phyloP scores from a whole-genome alignment of 805 yeast genomes.

The Wickerhamiella azyma region DNA sequence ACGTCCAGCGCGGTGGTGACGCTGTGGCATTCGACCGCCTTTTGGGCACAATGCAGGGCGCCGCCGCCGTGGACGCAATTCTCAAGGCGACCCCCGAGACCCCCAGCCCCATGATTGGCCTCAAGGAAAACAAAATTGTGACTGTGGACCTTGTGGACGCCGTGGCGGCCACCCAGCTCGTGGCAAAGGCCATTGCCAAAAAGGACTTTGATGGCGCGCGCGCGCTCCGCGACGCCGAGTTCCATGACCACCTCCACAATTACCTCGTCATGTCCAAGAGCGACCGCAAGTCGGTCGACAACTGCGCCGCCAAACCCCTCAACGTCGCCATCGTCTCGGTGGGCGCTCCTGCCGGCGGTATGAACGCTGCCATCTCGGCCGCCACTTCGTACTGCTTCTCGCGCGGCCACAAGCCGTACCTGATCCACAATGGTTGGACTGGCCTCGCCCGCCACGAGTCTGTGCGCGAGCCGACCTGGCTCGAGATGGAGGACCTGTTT shows the following conservation, averaged over 20 bases:
- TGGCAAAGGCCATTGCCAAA: constrained; percentile 69
- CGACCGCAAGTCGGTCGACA: constrained; percentile 51
- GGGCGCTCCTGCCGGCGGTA: constrained; percentile 96
- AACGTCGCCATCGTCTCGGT: constrained; percentile 78
- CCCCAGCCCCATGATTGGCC: constrained; percentile 90
- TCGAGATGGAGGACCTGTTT: constrained; percentile 79
- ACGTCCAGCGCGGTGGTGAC: constrained; percentile 97
- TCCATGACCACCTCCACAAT: constrained; percentile 63
- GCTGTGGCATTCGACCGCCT: constrained; percentile 91
- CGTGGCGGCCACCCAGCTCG: constrained; percentile 73
- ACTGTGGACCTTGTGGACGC: constrained; percentile 83
- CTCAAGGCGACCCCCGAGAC: constrained; percentile 75
- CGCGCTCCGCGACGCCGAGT: constrained; percentile 74
- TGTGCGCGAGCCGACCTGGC: constrained; percentile 61
- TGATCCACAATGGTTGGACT: constrained; percentile 84
- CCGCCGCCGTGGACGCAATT: constrained; percentile 91
- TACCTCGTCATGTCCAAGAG: constrained; percentile 56
- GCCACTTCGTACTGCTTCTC: constrained; percentile 80
- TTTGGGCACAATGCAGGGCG: constrained; percentile 92
- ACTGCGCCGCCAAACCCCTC: constrained; percentile 26
- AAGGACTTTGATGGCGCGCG: constrained; percentile 82
- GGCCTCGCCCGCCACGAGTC: constrained; percentile 87
- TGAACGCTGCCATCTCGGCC: constrained; percentile 87
- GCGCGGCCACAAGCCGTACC: constrained; percentile 79
- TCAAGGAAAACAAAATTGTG: constrained; percentile 73